Evolutionary conservation across 805 yeast genomes (phyloP).

Genomic region (Yamadazyma philogaea): DNA sequence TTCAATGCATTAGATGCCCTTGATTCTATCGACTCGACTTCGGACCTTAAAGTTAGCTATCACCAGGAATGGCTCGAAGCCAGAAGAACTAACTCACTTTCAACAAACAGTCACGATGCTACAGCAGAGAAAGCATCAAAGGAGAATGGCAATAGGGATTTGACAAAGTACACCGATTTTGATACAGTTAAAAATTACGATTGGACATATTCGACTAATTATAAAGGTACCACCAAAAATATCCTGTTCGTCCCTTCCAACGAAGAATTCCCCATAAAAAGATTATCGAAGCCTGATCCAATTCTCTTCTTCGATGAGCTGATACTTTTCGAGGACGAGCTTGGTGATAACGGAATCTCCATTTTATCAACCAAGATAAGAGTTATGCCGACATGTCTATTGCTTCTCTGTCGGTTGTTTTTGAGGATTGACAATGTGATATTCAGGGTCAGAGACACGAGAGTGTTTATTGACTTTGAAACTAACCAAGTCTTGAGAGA

Average conservation of each 20-base stretch:
- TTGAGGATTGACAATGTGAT: slow-evolving; percentile 88
- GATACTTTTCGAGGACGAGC: slow-evolving; percentile 87
- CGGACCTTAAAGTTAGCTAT: slow-evolving; percentile 64
- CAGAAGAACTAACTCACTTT: slow-evolving; percentile 23
- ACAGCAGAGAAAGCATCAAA: slow-evolving; percentile 26
- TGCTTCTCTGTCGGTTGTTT: slow-evolving; percentile 74
- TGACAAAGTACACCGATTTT: slow-evolving; percentile 43
- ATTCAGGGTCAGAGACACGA: slow-evolving; percentile 77
- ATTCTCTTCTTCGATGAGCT: slow-evolving; percentile 87
- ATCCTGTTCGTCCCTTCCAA: slow-evolving; percentile 20
- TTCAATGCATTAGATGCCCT: slow-evolving; percentile 79
- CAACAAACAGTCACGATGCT: slow-evolving; percentile 17
- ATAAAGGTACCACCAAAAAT: slow-evolving; percentile 55
- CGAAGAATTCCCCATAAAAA: slow-evolving; percentile 61
- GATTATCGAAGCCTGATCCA: slow-evolving; percentile 72
- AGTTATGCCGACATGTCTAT: slow-evolving; percentile 79
- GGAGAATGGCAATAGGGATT: slow-evolving; percentile 23
- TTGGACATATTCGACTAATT: slow-evolving; percentile 91
- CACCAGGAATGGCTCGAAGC: slow-evolving; percentile 74
- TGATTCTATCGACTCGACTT: slow-evolving; percentile 33
- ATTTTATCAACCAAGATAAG: slow-evolving; percentile 74
- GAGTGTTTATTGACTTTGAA: slow-evolving; percentile 76
- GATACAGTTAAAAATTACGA: slow-evolving; percentile 81
- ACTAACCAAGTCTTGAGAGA: slow-evolving; percentile 68
- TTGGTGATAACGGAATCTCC: slow-evolving; percentile 93